These are phyloP conservation scores for Carpinus fangiana DNA, from an alignment of 306 rosid species.

Conservation along the genomic window DNA sequence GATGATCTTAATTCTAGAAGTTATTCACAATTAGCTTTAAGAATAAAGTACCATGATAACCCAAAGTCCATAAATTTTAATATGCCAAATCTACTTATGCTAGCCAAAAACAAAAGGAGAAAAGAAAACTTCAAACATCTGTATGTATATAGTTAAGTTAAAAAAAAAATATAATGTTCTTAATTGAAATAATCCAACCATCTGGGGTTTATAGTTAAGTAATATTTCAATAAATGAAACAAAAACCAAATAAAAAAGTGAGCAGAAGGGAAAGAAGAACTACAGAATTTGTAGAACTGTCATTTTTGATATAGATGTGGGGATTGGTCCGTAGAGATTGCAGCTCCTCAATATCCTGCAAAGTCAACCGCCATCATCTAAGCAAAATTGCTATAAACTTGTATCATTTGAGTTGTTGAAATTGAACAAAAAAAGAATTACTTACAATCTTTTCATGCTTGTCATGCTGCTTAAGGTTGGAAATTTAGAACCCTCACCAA, in stretches of 20 bases:
- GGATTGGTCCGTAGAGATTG: slow-evolving; percentile 22
- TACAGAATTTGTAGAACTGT: slow-evolving; percentile 1
- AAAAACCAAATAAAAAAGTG: too few species aligned
- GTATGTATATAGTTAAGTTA: background rate
- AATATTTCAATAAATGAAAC: background rate
- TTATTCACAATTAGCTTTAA: background rate
- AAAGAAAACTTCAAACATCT: background rate
- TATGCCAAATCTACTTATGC: background rate
- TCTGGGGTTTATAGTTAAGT: background rate
- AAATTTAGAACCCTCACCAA: slow-evolving; percentile 23
- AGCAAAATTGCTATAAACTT: background rate
- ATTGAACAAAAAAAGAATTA: background rate
- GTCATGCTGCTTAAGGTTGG: slow-evolving; percentile 19
- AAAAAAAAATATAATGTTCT: background rate
- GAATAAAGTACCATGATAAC: background rate
- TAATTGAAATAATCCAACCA: background rate
- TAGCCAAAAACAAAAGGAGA: background rate
- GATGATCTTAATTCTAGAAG: background rate
- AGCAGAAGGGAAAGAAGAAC: background rate
- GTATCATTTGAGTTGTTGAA: background rate
- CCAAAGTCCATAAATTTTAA: background rate
- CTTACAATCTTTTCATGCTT: slow-evolving; percentile 20
- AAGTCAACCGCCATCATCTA: background rate
- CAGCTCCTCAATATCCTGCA: slow-evolving; percentile 37
- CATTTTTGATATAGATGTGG: slow-evolving; percentile 9